Base-by-base conservation (phyloP, 2,329 filamentous ascomycete genomes). In the Pseudomassariella vexata region DNA sequence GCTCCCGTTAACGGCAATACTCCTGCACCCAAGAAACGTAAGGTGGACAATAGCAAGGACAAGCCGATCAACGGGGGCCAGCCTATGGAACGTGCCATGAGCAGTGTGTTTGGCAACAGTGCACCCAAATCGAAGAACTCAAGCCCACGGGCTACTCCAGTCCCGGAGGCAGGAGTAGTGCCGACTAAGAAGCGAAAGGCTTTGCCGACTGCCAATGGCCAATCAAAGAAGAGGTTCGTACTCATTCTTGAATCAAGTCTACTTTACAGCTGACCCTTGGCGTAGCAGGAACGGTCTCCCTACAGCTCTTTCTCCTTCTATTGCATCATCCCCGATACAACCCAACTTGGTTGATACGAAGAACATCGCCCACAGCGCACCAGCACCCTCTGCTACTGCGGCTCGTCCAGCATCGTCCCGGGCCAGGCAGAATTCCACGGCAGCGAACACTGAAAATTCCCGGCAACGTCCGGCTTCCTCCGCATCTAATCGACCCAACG, bases 191-290 rank as follows among this genome's bases (percentile, higher is more conserved):
- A 73, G 63, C 77, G 59, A 61, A 89, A 70, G 69, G 84, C 63
- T 42, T 65, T 71, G 38, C 76, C 63, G 37, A 71, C 76, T 2
- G 73, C 76, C 4, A 85, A 85, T 44, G 70, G 76, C n/a, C 76
- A 78, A 44, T 57, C 76, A 19, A 89, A 90, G 62, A 94, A 89
- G 63, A 90, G 79, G 83, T 85, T 70, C 49, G 70, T 62, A 32
- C 17, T 20, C 19, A 9, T 18, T 23, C 16, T n/a, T n/a, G n/a
- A 15, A 21, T 26, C 27, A 30, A 10, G 27, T 22, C 7, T 20
- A 9, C 26, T 6, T 17, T 34, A 50, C 40, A 50, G 21, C 31
- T 45, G 41, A 32, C 32, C 15, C 17, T 36, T 34, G 12, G 43
- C 42, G n/a, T 24, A 56, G 51, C 28, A 49, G 52, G 49, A 53